Evolutionary conservation across 495 filamentous ascomycete species (phyloP).

Genomic region (Hapsidospora chrysogenum): DNA sequence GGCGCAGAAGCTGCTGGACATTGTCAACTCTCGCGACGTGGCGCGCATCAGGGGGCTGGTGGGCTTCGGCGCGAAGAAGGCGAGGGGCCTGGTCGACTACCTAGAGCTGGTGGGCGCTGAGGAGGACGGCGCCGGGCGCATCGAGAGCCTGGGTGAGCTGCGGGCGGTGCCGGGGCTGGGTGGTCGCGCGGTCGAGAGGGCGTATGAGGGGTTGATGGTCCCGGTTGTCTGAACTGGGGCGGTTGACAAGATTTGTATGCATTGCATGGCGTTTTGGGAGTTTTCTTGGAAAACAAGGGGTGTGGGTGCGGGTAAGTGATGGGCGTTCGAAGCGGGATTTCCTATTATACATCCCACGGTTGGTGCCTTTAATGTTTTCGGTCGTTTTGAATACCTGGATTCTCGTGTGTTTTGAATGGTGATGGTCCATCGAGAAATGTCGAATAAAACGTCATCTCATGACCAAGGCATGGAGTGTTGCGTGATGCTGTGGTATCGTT

Average conservation of each 20-base stretch:
- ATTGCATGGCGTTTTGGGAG: conserved; percentile 2
- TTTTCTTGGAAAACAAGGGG: too few species aligned
- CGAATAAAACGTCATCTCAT: too few species aligned
- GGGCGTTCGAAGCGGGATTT: too few species aligned
- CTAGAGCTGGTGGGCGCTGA: conserved; percentile 30
- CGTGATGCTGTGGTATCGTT: too few species aligned
- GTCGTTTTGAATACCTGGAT: too few species aligned
- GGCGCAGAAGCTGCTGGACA: conserved; percentile 52
- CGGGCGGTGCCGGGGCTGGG: conserved; percentile 41
- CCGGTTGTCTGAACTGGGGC: too few species aligned
- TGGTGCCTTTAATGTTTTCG: too few species aligned
- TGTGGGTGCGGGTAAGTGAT: too few species aligned
- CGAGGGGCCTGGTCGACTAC: conserved; percentile 42
- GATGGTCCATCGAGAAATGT: too few species aligned
- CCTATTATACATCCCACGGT: too few species aligned
- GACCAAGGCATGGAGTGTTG: too few species aligned
- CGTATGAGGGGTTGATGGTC: conserved; percentile 23
- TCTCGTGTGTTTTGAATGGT: too few species aligned
- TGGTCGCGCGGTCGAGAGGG: conserved; percentile 38
- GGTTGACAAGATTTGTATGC: neutral
- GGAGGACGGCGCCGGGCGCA: conserved; percentile 16
- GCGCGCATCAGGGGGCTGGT: conserved; percentile 56
- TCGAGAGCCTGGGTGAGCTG: conserved; percentile 34
- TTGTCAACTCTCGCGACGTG: conserved; percentile 76
- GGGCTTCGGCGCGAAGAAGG: conserved; percentile 48